A percentile compares a stretch with the other conserved stretches of the same genome.
Conservation (phyloP, 169 alveolate genomes). For the Theileria annulata region DNA sequence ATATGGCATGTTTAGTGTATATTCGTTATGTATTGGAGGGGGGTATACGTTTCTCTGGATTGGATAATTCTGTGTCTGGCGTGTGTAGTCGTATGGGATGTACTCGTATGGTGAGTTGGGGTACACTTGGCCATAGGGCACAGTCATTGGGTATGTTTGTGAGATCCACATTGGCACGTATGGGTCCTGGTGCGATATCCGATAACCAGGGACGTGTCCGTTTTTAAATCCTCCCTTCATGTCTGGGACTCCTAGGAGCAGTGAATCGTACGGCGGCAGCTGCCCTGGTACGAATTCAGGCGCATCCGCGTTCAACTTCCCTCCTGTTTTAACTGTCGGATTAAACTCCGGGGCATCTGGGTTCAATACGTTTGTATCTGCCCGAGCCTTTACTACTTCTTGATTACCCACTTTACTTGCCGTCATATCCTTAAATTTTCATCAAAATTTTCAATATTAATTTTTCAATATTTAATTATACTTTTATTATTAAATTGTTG, state of each 20-base stretch:
- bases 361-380: constrained; percentile 21
- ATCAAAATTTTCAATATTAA: not conserved
- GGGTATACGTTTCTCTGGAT: constrained; percentile 28
- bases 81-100: constrained; percentile 30
- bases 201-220: constrained; percentile 32
- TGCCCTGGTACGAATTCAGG: constrained; percentile 70
- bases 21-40: constrained; percentile 4
- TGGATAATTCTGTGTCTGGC: constrained; percentile 19
- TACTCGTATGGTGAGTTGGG: constrained; percentile 17
- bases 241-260: constrained; percentile 35
- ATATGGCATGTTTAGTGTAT: constrained; percentile 19
- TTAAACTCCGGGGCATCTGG: constrained; percentile 66
- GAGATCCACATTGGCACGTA: constrained; percentile 17
- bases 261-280: constrained; percentile 37
- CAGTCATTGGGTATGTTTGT: constrained; percentile 52
- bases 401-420: constrained; percentile 10
- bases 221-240: constrained; percentile 34
- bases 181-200: constrained; percentile 25
- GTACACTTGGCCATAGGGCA: constrained; percentile 31
- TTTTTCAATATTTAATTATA: not conserved
- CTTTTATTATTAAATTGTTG: no score
- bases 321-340: constrained; percentile 36
- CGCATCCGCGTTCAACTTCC: constrained; percentile 64
- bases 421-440: not conserved
- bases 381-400: constrained; percentile 3